phyloP scores from a whole-genome alignment of 106 monocot genomes.

The Alisma plantagoaquatica region DNA sequence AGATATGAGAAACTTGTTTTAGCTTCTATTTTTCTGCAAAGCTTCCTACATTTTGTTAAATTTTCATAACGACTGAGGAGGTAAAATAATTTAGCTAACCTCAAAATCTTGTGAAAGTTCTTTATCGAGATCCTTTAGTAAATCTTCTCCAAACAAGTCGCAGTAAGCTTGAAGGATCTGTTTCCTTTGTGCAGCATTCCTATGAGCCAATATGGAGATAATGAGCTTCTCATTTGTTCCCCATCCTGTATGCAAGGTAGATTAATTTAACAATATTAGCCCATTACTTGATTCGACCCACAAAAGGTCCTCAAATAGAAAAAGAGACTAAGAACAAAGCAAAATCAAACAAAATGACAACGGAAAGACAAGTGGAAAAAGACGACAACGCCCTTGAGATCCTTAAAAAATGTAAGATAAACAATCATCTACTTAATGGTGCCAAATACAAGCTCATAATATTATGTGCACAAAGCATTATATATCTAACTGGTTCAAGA shows the following conservation, averaged over 20 bases:
- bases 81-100: too few species aligned
- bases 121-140: slow-evolving; percentile 57
- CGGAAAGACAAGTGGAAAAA: neutral
- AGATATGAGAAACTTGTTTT: too few species aligned
- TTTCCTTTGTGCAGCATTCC: slow-evolving; percentile 47
- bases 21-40: too few species aligned
- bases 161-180: slow-evolving; percentile 52
- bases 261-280: too few species aligned
- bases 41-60: too few species aligned
- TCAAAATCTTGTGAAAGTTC: slow-evolving; percentile 76
- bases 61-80: too few species aligned
- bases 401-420: neutral
- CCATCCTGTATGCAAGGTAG: slow-evolving; percentile 37
- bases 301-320: neutral
- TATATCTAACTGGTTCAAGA: too few species aligned
- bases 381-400: neutral
- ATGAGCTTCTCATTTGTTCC: slow-evolving; percentile 76
- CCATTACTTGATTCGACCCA: too few species aligned
- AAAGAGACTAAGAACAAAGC: neutral
- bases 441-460: too few species aligned
- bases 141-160: slow-evolving; percentile 48
- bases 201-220: slow-evolving; percentile 74
- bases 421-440: too few species aligned
- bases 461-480: too few species aligned
- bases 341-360: neutral